These are phyloP conservation scores for Fusarium albidum DNA, from an alignment of 2,329 filamentous ascomycete genomes.

Conservation along the genomic window DNA sequence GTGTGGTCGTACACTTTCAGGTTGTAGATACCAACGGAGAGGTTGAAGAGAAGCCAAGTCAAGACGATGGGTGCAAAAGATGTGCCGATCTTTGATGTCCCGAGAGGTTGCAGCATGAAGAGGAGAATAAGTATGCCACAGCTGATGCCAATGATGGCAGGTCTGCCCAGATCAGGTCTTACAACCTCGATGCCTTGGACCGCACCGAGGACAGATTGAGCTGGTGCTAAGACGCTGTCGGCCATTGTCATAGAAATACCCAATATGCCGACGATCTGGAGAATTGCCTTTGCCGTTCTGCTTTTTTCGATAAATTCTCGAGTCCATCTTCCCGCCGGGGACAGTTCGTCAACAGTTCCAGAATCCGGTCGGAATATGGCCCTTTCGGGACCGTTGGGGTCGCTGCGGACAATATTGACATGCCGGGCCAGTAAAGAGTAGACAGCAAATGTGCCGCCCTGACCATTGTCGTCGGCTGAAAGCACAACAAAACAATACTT, in stretches of 20 bases:
- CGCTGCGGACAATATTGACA: constrained; percentile 66
- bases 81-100: constrained; percentile 66
- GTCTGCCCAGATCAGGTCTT: constrained; percentile 60
- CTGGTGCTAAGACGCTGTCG: constrained; percentile 72
- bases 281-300: constrained; percentile 55
- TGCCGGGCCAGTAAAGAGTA: constrained; percentile 70
- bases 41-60: constrained; percentile 72
- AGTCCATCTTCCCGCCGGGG: constrained; percentile 58
- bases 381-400: constrained; percentile 59
- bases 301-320: constrained; percentile 67
- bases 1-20: constrained; percentile 59
- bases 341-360: constrained; percentile 63
- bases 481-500: constrained; percentile 75
- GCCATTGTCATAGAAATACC: constrained; percentile 74
- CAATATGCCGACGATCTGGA: constrained; percentile 70
- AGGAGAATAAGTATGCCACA: constrained; percentile 71
- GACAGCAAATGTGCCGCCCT: constrained; percentile 74
- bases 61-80: constrained; percentile 73
- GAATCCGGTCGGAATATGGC: constrained; percentile 67
- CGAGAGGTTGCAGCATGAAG: constrained; percentile 71
- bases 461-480: constrained; percentile 73
- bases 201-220: constrained; percentile 74
- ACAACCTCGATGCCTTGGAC: constrained; percentile 71
- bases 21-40: constrained; percentile 70
- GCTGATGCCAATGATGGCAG: constrained; percentile 68